These are phyloP conservation scores for Aquilaria malaccensis DNA, from an alignment of 345 rosid genomes.

Conservation along the genomic window DNA sequence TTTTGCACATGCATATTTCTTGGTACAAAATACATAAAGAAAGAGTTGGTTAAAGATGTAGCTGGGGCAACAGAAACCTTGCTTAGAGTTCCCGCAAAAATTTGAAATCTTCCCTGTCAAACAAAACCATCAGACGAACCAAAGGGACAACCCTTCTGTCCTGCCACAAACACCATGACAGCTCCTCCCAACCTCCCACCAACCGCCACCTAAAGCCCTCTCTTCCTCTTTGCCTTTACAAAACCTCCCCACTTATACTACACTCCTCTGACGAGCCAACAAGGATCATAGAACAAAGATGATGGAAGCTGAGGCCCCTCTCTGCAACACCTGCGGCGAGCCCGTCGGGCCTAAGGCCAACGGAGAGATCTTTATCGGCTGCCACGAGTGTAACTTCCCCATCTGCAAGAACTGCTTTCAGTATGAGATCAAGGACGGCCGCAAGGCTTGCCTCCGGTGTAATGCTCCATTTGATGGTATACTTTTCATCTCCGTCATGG, in stretches of 20 bases:
- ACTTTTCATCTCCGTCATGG: neutral
- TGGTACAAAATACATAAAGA: too few species aligned
- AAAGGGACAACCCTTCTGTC: conserved; percentile 14
- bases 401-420: conserved; percentile 85
- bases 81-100: conserved; percentile 63
- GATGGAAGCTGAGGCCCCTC: conserved; percentile 74
- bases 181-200: conserved; percentile 59
- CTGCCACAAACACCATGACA: conserved; percentile 28
- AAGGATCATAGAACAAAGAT: conserved; percentile 25
- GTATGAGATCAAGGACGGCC: conserved; percentile 76
- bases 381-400: conserved; percentile 85
- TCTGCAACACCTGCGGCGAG: conserved; percentile 86
- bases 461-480: conserved; percentile 69
- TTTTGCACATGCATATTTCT: too few species aligned
- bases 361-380: conserved; percentile 70
- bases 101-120: conserved; percentile 11
- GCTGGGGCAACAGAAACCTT: conserved; percentile 40
- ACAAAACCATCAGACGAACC: neutral
- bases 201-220: conserved; percentile 29
- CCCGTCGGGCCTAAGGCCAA: conserved; percentile 51
- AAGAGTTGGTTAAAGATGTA: conserved; percentile 34
- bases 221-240: conserved; percentile 20
- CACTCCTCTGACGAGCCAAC: neutral
- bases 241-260: neutral
- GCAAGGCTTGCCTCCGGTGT: conserved; percentile 76